phyloP scores from a whole-genome alignment of 192 early-diverging fungal genomes.

The Physocladia obscura region DNA sequence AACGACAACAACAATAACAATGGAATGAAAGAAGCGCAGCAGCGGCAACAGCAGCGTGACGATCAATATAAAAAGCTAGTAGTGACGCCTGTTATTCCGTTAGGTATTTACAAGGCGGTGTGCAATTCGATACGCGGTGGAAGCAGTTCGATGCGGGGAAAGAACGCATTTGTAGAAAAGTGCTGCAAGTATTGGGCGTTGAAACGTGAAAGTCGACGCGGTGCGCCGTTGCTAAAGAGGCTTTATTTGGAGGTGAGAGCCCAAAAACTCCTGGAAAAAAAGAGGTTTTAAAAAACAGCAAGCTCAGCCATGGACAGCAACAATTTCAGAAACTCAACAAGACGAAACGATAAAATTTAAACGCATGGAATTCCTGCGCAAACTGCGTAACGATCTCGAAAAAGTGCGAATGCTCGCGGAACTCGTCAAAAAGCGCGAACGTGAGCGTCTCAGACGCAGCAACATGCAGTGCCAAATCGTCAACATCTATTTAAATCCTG shows the following conservation, averaged over 20 bases:
- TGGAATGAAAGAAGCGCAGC: background rate
- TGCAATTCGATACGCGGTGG: constrained; percentile 15
- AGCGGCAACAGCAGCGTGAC: no score
- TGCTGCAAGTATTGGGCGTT: constrained; percentile 94
- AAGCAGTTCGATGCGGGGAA: constrained; percentile 40
- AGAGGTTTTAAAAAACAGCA: background rate
- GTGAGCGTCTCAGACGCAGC: constrained; percentile 42
- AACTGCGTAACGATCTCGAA: constrained; percentile 81
- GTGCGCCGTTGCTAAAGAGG: constrained; percentile 91
- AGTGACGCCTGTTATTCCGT: constrained; percentile 62
- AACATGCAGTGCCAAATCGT: constrained; percentile 65
- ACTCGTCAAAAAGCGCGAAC: constrained; percentile 63
- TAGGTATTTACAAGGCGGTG: constrained; percentile 57
- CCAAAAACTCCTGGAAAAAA: background rate
- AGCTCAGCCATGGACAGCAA: constrained; percentile 84
- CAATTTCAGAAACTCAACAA: constrained; percentile 47
- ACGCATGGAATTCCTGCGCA: constrained; percentile 52
- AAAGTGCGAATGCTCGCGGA: constrained; percentile 80
- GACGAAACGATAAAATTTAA: constrained; percentile 58
- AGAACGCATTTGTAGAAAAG: constrained; percentile 57
- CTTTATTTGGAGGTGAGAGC: constrained; percentile 81
- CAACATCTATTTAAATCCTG: constrained; percentile 67
- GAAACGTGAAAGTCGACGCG: constrained; percentile 84
- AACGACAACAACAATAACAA: background rate
- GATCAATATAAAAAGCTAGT: constrained; percentile 54